phyloP scores from a whole-genome alignment of 345 rosid genomes.

The Microthlaspi erraticum region DNA sequence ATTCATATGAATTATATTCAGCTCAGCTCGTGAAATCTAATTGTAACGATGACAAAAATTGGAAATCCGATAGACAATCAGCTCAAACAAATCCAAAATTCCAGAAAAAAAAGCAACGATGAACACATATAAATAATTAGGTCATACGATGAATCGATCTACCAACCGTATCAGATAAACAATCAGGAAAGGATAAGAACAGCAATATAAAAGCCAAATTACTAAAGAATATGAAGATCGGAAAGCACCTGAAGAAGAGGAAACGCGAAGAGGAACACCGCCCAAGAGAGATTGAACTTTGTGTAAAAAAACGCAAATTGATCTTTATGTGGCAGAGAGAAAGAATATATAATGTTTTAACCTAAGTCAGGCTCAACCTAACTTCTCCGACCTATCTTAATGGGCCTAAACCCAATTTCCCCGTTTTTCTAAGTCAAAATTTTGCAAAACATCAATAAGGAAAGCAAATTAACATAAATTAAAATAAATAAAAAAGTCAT shows the following conservation, averaged over 20 bases:
- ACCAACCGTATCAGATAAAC: not conserved
- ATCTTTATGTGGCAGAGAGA: not conserved
- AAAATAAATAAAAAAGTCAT: too few species aligned
- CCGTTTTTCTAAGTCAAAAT: too few species aligned
- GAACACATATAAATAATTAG: slow-evolving; percentile 1
- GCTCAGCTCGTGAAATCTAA: not conserved
- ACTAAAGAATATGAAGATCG: not conserved
- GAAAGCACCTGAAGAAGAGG: slow-evolving; percentile 26
- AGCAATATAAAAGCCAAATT: not conserved
- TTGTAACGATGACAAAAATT: not conserved
- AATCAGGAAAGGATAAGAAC: not conserved
- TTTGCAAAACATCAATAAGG: too few species aligned
- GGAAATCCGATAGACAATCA: not conserved
- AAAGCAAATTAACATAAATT: too few species aligned
- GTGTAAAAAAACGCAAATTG: not conserved
- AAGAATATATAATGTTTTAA: not conserved
- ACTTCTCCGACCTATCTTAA: not conserved
- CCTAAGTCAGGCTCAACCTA: not conserved
- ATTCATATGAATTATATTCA: not conserved
- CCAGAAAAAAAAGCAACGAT: not conserved
- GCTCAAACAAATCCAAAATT: not conserved
- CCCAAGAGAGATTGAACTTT: not conserved
- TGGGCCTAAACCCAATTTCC: slow-evolving; percentile 1
- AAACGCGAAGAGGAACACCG: slow-evolving; percentile 7
- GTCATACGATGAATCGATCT: not conserved